phyloP scores from a whole-genome alignment of 75 land plant species.

The Isoetes taiwanensis region DNA sequence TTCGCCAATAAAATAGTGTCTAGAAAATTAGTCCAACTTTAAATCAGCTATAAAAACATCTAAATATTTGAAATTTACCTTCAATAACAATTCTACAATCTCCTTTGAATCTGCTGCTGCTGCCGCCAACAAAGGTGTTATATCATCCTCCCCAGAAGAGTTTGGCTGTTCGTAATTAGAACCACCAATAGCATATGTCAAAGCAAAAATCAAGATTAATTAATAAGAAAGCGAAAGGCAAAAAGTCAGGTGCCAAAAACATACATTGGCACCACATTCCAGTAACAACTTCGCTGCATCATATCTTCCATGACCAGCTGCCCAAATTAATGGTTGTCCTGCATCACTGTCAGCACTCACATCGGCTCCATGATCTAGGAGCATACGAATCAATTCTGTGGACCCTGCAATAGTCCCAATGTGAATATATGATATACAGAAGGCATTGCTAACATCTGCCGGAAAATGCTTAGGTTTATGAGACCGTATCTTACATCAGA shows the following conservation, averaged over 20 bases:
- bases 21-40: no score
- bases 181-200: background rate
- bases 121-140: slow-evolving; percentile 74
- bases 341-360: slow-evolving; percentile 80
- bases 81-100: slow-evolving; percentile 59
- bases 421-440: no score
- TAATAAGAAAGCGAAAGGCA: no score
- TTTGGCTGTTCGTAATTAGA: slow-evolving; percentile 48
- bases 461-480: no score
- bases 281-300: slow-evolving; percentile 62
- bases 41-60: no score
- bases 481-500: no score
- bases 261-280: slow-evolving; percentile 80
- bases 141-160: slow-evolving; percentile 64
- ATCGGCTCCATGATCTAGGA: slow-evolving; percentile 56
- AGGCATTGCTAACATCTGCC: no score
- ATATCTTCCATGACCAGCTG: slow-evolving; percentile 76
- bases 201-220: background rate
- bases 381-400: slow-evolving; percentile 46
- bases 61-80: slow-evolving; percentile 42
- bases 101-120: slow-evolving; percentile 73
- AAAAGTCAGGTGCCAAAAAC: slow-evolving; percentile 4
- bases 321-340: slow-evolving; percentile 94
- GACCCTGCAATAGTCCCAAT: no score
- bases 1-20: no score